phyloP scores from a whole-genome alignment of 1,139 yeast genomes.

The Zygoascus sp. region DNA sequence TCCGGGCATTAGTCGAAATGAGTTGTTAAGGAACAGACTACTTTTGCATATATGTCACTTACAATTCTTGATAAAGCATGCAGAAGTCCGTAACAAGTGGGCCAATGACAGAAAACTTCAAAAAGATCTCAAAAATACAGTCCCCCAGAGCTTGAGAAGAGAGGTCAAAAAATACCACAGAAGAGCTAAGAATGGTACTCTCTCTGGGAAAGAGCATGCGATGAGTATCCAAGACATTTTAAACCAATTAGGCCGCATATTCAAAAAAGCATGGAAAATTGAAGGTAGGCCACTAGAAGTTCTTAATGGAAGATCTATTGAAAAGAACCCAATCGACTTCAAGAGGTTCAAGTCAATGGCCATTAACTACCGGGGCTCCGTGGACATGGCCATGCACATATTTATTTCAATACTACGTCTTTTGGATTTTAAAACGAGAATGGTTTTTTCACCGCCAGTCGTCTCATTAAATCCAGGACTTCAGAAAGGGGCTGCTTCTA shows the following conservation, averaged over 20 bases:
- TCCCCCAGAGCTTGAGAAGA: constrained; percentile 8
- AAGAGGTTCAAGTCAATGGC: constrained; percentile 9
- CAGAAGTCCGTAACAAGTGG: constrained; percentile 4
- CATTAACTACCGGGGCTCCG: constrained; percentile 45
- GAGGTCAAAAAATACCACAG: constrained; percentile 10
- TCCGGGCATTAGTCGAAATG: too few relatives aligned
- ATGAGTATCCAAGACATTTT: background rate
- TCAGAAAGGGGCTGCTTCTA: constrained; percentile 3
- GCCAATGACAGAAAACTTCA: background rate
- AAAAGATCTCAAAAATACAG: background rate
- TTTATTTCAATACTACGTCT: constrained; percentile 62
- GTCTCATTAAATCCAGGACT: constrained; percentile 15
- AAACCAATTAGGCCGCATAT: constrained; percentile 1
- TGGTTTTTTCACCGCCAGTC: constrained; percentile 66
- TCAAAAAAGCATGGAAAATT: constrained; percentile 2
- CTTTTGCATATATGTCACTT: constrained; percentile 4
- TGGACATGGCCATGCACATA: constrained; percentile 71
- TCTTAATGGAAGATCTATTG: background rate
- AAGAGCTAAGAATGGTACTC: constrained; percentile 5
- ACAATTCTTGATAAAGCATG: constrained; percentile 8
- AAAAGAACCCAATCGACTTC: background rate
- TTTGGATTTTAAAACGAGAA: constrained; percentile 58
- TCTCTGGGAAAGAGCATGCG: constrained; percentile 4
- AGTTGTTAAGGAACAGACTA: background rate
- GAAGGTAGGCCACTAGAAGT: constrained; percentile 1